Evolutionary conservation across 2,329 filamentous ascomycete species (phyloP), one percentile per base, ranked within the genome.

Genomic region (Colletotrichum simmondsii): DNA sequence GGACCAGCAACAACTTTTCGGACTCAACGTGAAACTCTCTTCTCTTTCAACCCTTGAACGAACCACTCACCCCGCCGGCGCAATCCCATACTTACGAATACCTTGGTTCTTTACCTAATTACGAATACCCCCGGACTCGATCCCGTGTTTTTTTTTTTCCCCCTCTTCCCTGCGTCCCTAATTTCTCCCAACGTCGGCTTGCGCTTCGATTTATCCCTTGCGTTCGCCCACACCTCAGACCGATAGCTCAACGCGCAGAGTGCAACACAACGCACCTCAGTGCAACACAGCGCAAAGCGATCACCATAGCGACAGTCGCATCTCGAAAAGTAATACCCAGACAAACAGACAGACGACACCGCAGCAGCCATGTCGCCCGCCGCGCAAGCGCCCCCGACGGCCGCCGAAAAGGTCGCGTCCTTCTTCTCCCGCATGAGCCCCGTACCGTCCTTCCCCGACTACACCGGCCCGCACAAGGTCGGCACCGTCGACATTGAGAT

Each of bases 401-500:
- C 77, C 22, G 65, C 77, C 76, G 70, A 82, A 71, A 86, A 83
- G 77, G 82, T 88, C 78, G 81, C 83, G 58, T 82, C 85, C 11
- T 85, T 87, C 73, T 78, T 90, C n/a, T 86, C 88, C 16, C 85
- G 85, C 57, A 82, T 94, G 76, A 94, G 88, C 77, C 93, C 93
- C 0, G 85, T 95, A 5, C 94, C 94, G 1, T 82, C 87, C 1
- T 95, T 97, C 71, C 92, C 94, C 4, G 85, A 90, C 4, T 96
- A 95, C 79, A 92, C 92, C 1, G 95, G 94, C 0, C 92, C 93
- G 0, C 92, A 94, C 85, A 90, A 91, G 77, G 94, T 97, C 71
- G 94, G 94, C 75, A 94, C 92, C 2, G 86, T 94, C 76, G 94
- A 97, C 78, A 87, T 96, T 75, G 95, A 97, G 83, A 90, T 97